These are phyloP conservation scores for Phytophthora pseudosyringae DNA, from an alignment of 352 stramenopile species.

Conservation along the genomic window DNA sequence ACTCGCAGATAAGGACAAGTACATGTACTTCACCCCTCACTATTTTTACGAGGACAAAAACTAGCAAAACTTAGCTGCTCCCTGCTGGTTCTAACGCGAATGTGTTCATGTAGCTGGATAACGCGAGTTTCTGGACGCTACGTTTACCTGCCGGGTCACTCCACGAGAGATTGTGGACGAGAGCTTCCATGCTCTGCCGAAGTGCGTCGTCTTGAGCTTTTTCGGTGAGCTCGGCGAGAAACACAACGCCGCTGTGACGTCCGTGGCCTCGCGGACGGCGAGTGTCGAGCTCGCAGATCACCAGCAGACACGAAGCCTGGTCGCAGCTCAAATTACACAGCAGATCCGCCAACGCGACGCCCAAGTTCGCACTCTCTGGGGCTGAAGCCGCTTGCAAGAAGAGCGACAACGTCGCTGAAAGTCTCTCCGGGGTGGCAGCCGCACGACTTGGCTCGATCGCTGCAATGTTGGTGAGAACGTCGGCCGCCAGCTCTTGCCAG, in stretches of 20 bases:
- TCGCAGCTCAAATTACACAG: slow-evolving; percentile 70
- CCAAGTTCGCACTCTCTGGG: slow-evolving; percentile 23
- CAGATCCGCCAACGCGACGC: slow-evolving; percentile 58
- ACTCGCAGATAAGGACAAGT: neutral
- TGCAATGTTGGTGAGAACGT: slow-evolving; percentile 53
- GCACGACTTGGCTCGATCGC: slow-evolving; percentile 20
- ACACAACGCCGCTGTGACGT: slow-evolving; percentile 65
- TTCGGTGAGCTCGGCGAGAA: slow-evolving; percentile 61
- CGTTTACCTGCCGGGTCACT: slow-evolving; percentile 73
- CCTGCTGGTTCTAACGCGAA: slow-evolving; percentile 54
- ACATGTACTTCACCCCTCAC: slow-evolving; percentile 6
- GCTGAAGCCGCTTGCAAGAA: slow-evolving; percentile 38
- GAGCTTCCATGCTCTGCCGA: slow-evolving; percentile 66
- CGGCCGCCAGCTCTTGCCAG: slow-evolving; percentile 39
- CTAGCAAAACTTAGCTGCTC: slow-evolving; percentile 41
- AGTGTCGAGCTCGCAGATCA: slow-evolving; percentile 76
- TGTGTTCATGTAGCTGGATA: slow-evolving; percentile 64
- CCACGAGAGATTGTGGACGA: slow-evolving; percentile 80
- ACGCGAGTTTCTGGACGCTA: slow-evolving; percentile 67
- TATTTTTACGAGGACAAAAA: slow-evolving; percentile 21
- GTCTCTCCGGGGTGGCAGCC: slow-evolving; percentile 33
- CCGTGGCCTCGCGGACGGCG: slow-evolving; percentile 46
- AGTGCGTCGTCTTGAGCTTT: slow-evolving; percentile 41
- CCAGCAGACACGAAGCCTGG: slow-evolving; percentile 49
- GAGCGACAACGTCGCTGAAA: slow-evolving; percentile 38